Base-by-base conservation (phyloP, 2,329 filamentous ascomycete genomes). In the Hypocreales sp. region DNA sequence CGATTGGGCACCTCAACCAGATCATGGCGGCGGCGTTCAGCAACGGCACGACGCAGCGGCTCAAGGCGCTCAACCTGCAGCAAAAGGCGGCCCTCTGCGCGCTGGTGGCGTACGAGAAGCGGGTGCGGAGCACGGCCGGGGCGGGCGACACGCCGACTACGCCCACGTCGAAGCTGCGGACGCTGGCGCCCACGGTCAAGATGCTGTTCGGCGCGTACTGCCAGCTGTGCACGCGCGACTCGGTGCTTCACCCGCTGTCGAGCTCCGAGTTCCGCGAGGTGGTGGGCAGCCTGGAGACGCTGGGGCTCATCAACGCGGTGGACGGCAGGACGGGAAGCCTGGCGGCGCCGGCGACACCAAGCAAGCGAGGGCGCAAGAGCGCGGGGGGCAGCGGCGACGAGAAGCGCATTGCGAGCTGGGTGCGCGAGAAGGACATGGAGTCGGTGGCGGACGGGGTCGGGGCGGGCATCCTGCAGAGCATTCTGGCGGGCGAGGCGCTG, bases 41-140 rank as follows among this genome's bases (percentile, higher is more conserved):
- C 48, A 87, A 94, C 40, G 86, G 86, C 20, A 79, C 84, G 2
- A 71, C 66, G 9, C 83, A 94, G 41, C 72, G 90, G 31, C 70
- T 98, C 10, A 78, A 80, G 50, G 74, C 76, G 5, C 69, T 98
- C 31, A 98, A 95, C 47, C 65, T 98, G 3, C 92, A 98, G 47
- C 90, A 98, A 51, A 95, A 93, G 51, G 90, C 87, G 4, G 84
- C 87, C 0, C 64, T 98, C 8, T 98, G 90, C 55, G 73, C 87
- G 0, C 63, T 98, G 10, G 67, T 87, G 21, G 82, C 83, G 3
- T 71, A 90, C n/a, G 86, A 94, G 49, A 81, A 79, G 41, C 73
- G 72, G 35, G 77, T 70, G 38, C 63, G 71, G 26, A 57, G 57
- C 7, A 42, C 32, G 29, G 55, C 60, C 31, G 68, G 56, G 41